These are phyloP conservation scores for Paramecium caudatum DNA, from an alignment of 73 alveolate genomes.

Conservation along the genomic window DNA sequence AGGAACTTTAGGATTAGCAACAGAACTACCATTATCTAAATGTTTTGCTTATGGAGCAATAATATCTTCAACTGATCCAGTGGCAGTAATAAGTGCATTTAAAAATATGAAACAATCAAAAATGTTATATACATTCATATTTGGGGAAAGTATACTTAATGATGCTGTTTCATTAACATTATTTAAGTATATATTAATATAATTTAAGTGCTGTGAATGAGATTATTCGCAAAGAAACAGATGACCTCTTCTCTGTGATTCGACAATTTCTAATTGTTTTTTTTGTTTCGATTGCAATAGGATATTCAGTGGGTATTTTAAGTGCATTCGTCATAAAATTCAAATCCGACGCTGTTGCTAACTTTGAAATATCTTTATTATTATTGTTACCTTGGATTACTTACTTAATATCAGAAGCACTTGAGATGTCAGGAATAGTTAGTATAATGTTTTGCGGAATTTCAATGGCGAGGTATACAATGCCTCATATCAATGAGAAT, in stretches of 20 bases:
- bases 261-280: conserved; percentile 48
- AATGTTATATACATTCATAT: conserved; percentile 81
- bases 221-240: background rate
- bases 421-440: conserved; percentile 87
- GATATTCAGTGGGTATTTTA: conserved; percentile 52
- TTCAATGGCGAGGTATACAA: conserved; percentile 83
- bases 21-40: conserved; percentile 73
- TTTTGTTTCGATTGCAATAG: conserved; percentile 56
- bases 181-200: background rate
- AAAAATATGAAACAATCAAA: conserved; percentile 82
- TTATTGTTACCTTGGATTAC: conserved; percentile 89
- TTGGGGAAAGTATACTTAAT: conserved; percentile 92
- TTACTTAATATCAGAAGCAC: conserved; percentile 88
- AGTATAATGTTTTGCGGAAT: conserved; percentile 89
- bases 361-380: conserved; percentile 81
- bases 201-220: background rate
- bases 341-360: background rate
- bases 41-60: conserved; percentile 86
- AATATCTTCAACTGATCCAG: conserved; percentile 94
- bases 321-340: conserved; percentile 62
- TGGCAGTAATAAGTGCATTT: conserved; percentile 88
- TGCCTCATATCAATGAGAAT: conserved; percentile 80
- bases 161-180: conserved; percentile 85
- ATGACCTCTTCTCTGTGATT: background rate
- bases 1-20: conserved; percentile 4